Evolutionary conservation across 306 rosid genomes (phyloP).

Genomic region (Glycine tomentella): DNA sequence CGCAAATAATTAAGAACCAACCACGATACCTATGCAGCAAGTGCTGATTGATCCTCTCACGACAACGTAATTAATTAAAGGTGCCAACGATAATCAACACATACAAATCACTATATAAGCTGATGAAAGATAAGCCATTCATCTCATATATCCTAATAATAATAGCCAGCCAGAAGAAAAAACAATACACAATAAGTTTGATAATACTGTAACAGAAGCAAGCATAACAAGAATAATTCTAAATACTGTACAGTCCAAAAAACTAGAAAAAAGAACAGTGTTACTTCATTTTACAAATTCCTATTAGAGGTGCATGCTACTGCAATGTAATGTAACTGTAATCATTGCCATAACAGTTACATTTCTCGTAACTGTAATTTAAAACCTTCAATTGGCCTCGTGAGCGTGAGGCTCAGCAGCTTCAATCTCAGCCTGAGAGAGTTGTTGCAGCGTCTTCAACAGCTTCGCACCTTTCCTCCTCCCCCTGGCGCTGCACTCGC

Average conservation of each 20-base stretch:
- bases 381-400: not conserved
- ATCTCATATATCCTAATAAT: not conserved
- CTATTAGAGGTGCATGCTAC: not conserved
- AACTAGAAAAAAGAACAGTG: not conserved
- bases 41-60: not conserved
- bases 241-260: not conserved
- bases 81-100: not conserved
- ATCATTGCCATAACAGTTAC: not conserved
- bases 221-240: not conserved
- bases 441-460: conserved; percentile 58
- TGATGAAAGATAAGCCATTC: not conserved
- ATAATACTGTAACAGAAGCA: not conserved
- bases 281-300: not conserved
- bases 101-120: not conserved
- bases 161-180: not conserved
- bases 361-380: not conserved
- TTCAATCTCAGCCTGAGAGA: conserved; percentile 12
- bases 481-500: conserved; percentile 81
- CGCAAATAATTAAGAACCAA: not conserved
- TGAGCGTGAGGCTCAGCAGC: not conserved
- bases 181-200: not conserved
- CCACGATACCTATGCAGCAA: not conserved
- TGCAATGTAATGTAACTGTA: not conserved
- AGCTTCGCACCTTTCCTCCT: conserved; percentile 80
- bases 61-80: not conserved